phyloP scores from a whole-genome alignment of 1,284 basidiomycete genomes.

The Rhodotorula sp. region DNA sequence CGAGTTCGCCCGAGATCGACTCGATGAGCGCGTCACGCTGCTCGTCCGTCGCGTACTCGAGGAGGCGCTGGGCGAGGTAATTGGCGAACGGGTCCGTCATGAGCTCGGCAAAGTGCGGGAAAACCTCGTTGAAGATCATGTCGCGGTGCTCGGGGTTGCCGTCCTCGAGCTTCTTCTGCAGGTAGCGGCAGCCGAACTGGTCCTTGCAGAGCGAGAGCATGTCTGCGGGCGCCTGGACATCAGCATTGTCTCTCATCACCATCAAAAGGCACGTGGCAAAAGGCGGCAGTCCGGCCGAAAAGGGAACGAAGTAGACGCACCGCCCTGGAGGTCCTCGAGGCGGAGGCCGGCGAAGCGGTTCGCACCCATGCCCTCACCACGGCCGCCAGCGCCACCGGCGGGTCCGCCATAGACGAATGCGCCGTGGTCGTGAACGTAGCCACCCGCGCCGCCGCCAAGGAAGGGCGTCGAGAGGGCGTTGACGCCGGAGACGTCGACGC shows the following conservation, averaged over 20 bases:
- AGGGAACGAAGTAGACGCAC: conserved; percentile 17
- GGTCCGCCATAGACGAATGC: conserved; percentile 41
- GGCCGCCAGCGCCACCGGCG: conserved; percentile 30
- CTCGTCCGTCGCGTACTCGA: conserved; percentile 97
- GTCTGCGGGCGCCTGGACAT: conserved; percentile 55
- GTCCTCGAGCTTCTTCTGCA: conserved; percentile 99
- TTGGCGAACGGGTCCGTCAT: conserved; percentile 99
- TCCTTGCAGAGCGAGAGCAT: conserved; percentile 95
- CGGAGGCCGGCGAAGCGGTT: conserved; percentile 93
- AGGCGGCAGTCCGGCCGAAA: neutral
- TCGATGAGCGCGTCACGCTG: conserved; percentile 97
- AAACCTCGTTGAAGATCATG: conserved; percentile 99
- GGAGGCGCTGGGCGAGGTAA: conserved; percentile 96
- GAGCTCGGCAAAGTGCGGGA: conserved; percentile 94
- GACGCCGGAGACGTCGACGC: conserved; percentile 20
- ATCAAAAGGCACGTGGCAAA: neutral
- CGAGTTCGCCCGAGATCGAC: conserved; percentile 93
- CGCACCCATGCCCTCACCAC: conserved; percentile 55
- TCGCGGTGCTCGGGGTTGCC: conserved; percentile 91
- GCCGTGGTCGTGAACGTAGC: conserved; percentile 61
- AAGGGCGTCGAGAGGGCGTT: conserved; percentile 28
- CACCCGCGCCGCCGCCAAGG: conserved; percentile 28
- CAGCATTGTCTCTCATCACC: neutral
- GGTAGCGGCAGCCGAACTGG: conserved; percentile 96
- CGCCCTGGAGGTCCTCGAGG: conserved; percentile 88